A percentile compares a stretch with the other conserved stretches of the same genome.
Evolutionary conservation across 2,329 filamentous ascomycete genomes (phyloP).

Genomic region (Calonectria pseudoturangicola): DNA sequence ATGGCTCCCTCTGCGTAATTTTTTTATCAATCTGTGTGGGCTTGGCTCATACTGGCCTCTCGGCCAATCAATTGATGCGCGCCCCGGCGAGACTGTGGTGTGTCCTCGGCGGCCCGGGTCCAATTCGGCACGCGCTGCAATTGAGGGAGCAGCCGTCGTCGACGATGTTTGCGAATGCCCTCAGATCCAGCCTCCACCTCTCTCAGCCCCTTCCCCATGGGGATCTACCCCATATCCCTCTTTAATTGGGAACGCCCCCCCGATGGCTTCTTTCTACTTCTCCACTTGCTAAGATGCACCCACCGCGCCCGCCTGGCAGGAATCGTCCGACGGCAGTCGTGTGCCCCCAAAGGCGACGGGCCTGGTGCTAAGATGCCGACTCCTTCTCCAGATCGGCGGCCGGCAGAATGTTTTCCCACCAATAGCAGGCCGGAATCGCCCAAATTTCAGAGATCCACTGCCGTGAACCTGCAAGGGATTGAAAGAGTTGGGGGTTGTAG

Average conservation of each 20-base stretch:
- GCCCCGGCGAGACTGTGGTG: background rate
- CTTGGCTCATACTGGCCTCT: background rate
- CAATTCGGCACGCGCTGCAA: background rate
- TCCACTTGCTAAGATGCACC: conserved; percentile 18
- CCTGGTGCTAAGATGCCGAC: background rate
- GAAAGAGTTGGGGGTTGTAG: background rate
- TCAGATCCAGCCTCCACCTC: conserved; percentile 13
- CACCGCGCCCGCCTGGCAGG: background rate
- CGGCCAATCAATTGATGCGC: conserved; percentile 20
- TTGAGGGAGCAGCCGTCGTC: background rate
- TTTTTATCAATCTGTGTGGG: conserved; percentile 18
- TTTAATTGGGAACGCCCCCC: background rate
- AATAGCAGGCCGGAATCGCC: background rate
- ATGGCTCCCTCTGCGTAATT: conserved; percentile 15
- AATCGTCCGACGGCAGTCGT: background rate
- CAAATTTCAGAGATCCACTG: background rate
- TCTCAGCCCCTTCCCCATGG: conserved; percentile 19
- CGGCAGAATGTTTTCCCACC: conserved; percentile 5
- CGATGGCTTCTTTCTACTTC: conserved; percentile 10
- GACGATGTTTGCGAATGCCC: conserved; percentile 18
- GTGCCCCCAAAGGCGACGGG: background rate
- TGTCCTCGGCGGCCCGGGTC: background rate
- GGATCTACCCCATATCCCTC: conserved; percentile 24
- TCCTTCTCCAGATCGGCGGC: conserved; percentile 6
- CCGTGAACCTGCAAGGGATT: conserved; percentile 19